Base-by-base conservation (phyloP, 192 early-diverging fungal species). In the Podila epigama region DNA sequence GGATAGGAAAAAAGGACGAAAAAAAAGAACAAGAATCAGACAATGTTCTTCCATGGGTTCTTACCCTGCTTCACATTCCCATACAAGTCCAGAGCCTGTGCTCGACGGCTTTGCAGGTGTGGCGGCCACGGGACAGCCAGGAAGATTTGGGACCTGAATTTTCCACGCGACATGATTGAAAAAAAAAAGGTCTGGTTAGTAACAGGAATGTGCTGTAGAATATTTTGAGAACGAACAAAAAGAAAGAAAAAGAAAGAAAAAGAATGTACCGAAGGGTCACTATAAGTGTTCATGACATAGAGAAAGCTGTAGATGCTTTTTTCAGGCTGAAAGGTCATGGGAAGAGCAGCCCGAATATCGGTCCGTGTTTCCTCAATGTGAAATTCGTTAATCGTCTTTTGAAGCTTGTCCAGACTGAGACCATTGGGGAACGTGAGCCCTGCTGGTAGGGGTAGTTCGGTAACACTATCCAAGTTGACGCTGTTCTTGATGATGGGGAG, bases 1-100 rank as follows among this genome's bases (percentile, higher is more conserved):
- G 40, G 12, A 42, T 33, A 48, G 25, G 35, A 31, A 25, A 37
- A 10, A 20, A 35, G 4, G 22, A 54, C 28, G 33, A n/a, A n/a
- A 5, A 44, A 44, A 44, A n/a, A 0, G 15, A 44, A 9, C 15
- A n/a, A 44, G n/a, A 44, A n/a, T 8, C 40, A 55, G 39, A n/a
- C n/a, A 10, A 32, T 16, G 7, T 37, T 29, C 22, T 28, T n/a
- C 16, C 7, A 0, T 22, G 16, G 25, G 27, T 40, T 22, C 51
- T 61, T 67, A 75, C 71, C 71, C 71, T 33, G 71, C 59, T 29
- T 75, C 64, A 29, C 71, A 75, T 55, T 62, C 52, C 71, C 71
- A 75, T 7, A 62, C 51, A 25, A 75, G 42, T 0, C 71, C 71
- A 1, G 64, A 66, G 6, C 63, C 58, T 5, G 71, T 67, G 13